phyloP scores from a whole-genome alignment of 129 eudicot species.

The Logfia minima region DNA sequence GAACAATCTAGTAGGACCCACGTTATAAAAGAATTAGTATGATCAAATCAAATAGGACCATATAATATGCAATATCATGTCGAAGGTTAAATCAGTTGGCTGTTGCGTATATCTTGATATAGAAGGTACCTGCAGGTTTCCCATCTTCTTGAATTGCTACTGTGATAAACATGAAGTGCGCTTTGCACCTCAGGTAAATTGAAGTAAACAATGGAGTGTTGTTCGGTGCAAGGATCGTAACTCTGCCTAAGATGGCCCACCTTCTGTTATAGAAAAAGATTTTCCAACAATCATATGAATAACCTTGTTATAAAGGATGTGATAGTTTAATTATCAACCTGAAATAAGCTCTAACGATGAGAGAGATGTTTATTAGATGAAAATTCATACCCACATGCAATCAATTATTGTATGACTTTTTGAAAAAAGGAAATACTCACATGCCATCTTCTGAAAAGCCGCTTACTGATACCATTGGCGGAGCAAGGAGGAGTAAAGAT shows the following conservation, averaged over 20 bases:
- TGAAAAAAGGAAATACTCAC: conserved; percentile 47
- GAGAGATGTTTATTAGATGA: not conserved
- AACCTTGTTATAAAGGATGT: not conserved
- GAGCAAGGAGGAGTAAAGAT: conserved; percentile 92
- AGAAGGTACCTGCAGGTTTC: conserved; percentile 75
- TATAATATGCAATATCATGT: not conserved
- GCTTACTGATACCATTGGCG: conserved; percentile 44
- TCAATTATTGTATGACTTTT: not conserved
- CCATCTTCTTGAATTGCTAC: conserved; percentile 53
- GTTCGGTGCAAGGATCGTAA: conserved; percentile 96
- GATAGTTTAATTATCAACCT: not conserved
- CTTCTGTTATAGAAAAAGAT: conserved; percentile 38
- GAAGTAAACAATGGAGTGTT: conserved; percentile 75
- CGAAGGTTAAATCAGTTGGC: not conserved
- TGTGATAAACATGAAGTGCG: conserved; percentile 75
- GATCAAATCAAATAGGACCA: not conserved
- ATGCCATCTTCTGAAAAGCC: conserved; percentile 49
- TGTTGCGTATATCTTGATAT: conserved; percentile 1
- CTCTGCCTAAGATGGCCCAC: conserved; percentile 63
- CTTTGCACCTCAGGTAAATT: conserved; percentile 90
- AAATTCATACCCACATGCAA: not conserved
- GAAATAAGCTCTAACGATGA: not conserved
- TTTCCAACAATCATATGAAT: conserved; percentile 10
- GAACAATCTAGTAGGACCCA: not conserved
- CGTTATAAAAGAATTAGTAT: not conserved